Percentiles rank a stretch among this genome's conserved stretches.
Conservation (phyloP, 1,284 basidiomycete genomes). For the Thecaphora thlaspeos region DNA sequence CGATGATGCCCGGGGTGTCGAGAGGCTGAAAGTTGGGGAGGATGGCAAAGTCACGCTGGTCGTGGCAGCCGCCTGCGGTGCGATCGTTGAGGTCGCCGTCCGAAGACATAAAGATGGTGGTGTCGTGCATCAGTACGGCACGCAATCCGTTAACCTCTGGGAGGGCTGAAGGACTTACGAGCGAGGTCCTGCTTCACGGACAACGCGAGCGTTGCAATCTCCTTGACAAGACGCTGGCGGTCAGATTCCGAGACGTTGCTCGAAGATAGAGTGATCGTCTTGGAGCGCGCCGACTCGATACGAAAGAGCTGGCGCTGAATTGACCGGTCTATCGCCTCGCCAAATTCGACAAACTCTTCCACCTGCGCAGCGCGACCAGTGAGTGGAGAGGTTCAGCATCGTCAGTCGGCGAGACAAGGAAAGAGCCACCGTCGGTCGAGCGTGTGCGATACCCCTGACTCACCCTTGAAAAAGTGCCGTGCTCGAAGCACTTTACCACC, state of each 20-base stretch:
- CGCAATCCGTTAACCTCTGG: too few species aligned
- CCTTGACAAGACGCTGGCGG: slow-evolving; percentile 5
- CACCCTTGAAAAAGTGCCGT: slow-evolving; percentile 41
- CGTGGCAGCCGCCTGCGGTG: slow-evolving; percentile 7
- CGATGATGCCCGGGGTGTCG: slow-evolving; percentile 11
- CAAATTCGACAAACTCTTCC: slow-evolving; percentile 45
- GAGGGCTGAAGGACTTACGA: background rate
- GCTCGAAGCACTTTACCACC: slow-evolving; percentile 36
- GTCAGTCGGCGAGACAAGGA: too few species aligned
- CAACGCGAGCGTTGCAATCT: slow-evolving; percentile 3
- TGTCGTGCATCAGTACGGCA: too few species aligned
- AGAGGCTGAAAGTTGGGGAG: slow-evolving; percentile 32
- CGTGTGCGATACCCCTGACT: slow-evolving; percentile 1
- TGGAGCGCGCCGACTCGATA: slow-evolving; percentile 23
- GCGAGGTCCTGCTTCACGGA: slow-evolving; percentile 12
- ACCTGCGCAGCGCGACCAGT: too few species aligned
- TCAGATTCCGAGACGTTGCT: background rate
- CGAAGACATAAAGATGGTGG: too few species aligned
- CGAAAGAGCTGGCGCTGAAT: slow-evolving; percentile 25
- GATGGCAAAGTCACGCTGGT: slow-evolving; percentile 36
- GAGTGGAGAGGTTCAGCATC: too few species aligned
- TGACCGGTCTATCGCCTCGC: slow-evolving; percentile 31
- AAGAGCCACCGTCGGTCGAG: too few species aligned
- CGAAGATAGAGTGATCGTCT: background rate
- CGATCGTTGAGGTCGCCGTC: too few species aligned